These are phyloP conservation scores for Dioszegia aurantiaca DNA, from an alignment of 768 basidiomycete genomes.

Conservation along the genomic window DNA sequence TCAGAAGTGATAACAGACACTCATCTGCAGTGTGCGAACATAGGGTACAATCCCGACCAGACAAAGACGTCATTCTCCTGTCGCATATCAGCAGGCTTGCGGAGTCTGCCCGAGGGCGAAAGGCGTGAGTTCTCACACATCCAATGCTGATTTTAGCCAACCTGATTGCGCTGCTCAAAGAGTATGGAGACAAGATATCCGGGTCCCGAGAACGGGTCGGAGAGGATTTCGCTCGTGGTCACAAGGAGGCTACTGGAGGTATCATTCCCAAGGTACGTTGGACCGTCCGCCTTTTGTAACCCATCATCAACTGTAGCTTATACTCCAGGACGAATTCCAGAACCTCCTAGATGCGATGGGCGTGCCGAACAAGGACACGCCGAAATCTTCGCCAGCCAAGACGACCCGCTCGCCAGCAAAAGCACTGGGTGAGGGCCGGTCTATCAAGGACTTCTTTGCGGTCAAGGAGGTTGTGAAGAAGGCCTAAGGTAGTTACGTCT, in stretches of 20 bases:
- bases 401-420: conserved; percentile 1
- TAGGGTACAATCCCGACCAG: conserved; percentile 53
- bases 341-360: conserved; percentile 18
- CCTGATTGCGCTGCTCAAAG: conserved; percentile 54
- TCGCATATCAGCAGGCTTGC: conserved; percentile 53
- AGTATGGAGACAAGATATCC: conserved; percentile 50
- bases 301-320: neutral
- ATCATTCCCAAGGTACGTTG: conserved; percentile 55
- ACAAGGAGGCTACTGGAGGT: conserved; percentile 59
- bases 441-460: conserved; percentile 13
- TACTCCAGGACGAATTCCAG: conserved; percentile 4
- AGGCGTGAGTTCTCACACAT: conserved; percentile 30
- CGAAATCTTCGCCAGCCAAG: conserved; percentile 1
- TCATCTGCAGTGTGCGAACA: conserved; percentile 52
- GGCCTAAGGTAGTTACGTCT: neutral
- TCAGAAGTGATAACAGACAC: neutral
- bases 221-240: conserved; percentile 57
- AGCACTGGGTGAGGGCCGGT: neutral
- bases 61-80: conserved; percentile 55
- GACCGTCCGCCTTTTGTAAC: too few relatives aligned
- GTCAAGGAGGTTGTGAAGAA: conserved; percentile 4
- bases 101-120: conserved; percentile 45
- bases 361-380: conserved; percentile 3
- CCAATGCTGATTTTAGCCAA: conserved; percentile 38
- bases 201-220: conserved; percentile 55